phyloP scores from a whole-genome alignment of 1,284 basidiomycete genomes.

The Ganoderma resinaceum region DNA sequence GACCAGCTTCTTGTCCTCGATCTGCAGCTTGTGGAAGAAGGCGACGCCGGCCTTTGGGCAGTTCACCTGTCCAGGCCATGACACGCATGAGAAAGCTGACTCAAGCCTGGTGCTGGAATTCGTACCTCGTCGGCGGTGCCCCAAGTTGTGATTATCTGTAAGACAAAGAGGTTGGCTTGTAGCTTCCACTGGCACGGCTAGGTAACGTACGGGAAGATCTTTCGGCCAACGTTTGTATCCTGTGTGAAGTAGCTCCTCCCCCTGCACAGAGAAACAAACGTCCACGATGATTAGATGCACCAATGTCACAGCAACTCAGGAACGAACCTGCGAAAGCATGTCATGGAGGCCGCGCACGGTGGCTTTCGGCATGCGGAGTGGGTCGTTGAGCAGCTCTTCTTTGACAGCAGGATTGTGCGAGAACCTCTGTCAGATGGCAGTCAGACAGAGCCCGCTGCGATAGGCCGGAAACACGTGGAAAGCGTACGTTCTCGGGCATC shows the following conservation, averaged over 20 bases:
- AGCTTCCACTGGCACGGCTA: neutral
- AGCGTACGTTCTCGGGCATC: neutral
- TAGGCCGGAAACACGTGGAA: neutral
- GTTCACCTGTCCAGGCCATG: constrained; percentile 53
- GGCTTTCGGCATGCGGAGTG: neutral
- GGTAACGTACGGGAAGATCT: neutral
- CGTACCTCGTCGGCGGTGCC: neutral
- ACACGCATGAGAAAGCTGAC: neutral
- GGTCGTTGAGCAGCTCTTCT: neutral
- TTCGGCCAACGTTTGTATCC: neutral
- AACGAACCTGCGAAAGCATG: neutral
- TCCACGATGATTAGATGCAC: neutral
- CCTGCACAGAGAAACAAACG: neutral
- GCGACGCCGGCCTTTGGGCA: constrained; percentile 62
- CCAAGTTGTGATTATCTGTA: neutral
- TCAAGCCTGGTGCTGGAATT: neutral
- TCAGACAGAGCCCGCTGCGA: neutral
- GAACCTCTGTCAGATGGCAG: neutral
- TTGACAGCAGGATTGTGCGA: neutral
- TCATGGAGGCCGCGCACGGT: neutral
- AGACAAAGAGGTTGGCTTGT: neutral
- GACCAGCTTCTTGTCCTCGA: constrained; percentile 65
- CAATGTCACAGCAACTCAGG: neutral
- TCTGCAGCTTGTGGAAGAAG: constrained; percentile 66
- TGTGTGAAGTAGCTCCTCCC: neutral